phyloP scores from a whole-genome alignment of 176 grass and related monocot genomes.

The Dendrocalamus sinicus region DNA sequence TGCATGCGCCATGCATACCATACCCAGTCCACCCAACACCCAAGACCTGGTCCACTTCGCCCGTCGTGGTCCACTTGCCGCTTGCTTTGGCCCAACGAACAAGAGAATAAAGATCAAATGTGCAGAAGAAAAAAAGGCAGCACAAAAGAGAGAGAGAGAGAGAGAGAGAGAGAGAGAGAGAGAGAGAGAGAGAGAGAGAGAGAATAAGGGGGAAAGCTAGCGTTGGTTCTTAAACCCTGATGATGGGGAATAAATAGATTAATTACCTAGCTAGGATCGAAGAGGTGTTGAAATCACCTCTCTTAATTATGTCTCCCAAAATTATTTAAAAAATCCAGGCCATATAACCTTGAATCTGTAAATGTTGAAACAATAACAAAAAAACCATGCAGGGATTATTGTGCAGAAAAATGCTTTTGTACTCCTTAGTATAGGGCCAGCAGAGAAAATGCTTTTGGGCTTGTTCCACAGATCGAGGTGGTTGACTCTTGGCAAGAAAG shows the following conservation, averaged over 20 bases:
- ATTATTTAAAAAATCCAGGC: too few species aligned
- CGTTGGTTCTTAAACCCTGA: slow-evolving; percentile 7
- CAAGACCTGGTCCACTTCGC: slow-evolving; percentile 14
- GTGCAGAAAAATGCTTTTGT: too few species aligned
- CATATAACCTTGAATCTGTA: too few species aligned
- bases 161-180: neutral
- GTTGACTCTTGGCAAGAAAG: too few species aligned
- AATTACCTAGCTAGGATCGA: too few species aligned
- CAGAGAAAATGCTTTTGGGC: too few species aligned
- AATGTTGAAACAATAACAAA: too few species aligned
- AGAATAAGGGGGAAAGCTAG: neutral
- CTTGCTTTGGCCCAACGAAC: slow-evolving; percentile 56
- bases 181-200: neutral
- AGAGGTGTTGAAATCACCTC: too few species aligned
- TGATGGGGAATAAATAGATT: neutral
- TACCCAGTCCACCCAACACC: slow-evolving; percentile 4
- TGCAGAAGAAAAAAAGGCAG: neutral
- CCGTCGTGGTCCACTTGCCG: slow-evolving; percentile 27
- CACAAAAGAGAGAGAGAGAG: neutral
- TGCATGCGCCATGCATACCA: neutral
- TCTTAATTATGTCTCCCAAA: too few species aligned
- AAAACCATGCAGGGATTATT: too few species aligned
- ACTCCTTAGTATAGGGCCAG: too few species aligned
- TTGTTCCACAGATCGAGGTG: too few species aligned
- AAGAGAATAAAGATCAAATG: slow-evolving; percentile 34